Base-by-base conservation (phyloP, 257 asterid genomes). In the Parsonsia alboflavescens region DNA sequence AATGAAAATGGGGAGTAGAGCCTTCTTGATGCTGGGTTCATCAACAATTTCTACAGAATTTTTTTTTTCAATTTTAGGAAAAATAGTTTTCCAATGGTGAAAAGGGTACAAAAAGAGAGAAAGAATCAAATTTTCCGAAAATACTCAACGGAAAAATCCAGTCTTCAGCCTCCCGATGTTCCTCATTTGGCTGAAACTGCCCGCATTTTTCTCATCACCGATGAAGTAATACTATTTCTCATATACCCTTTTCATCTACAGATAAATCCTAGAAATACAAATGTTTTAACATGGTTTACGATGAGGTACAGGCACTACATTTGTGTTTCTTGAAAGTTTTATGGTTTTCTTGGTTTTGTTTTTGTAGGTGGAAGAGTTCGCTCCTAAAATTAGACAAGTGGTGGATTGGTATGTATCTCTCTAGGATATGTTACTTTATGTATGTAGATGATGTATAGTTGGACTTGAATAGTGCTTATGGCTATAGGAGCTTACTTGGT, bases 151-250 rank as follows among this genome's bases (percentile, higher is more conserved):
- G 82, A 66, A 42, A 85, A 82, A 75, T 87, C 89, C 30, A 80
- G 86, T 45, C 93, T 92, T 58, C 90, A 89, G 70, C 88, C 94
- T 33, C 95, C 95, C 6, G 81, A 90, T 79, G 95, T 93, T 53
- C 50, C 84, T 49, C 88, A 84, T 57, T 80, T 94, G 74, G 97
- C 97, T 39, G 86, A 88, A 81, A 89, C 96, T 11, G 97, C 99
- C 80, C 92, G 80, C 24, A 92, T 92, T 79, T 90, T 91, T 61
- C 87, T 92, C 73, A 82, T 87, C n/a, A 77, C 86, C 13, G 72
- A 80, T 45, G 82, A 89, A 78, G 89, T 88, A 85, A 13, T 57
- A 2, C 19, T 10, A 3, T 54, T 30, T 12, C 39, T 24, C 53
- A 22, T 16, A 13, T 24, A 19, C 75, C 67, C 70, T 39, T 24